Evolutionary conservation across 208 protist species (phyloP), one percentile per base, ranked within the genome.

Genomic region (Novymonas esmeraldas): DNA sequence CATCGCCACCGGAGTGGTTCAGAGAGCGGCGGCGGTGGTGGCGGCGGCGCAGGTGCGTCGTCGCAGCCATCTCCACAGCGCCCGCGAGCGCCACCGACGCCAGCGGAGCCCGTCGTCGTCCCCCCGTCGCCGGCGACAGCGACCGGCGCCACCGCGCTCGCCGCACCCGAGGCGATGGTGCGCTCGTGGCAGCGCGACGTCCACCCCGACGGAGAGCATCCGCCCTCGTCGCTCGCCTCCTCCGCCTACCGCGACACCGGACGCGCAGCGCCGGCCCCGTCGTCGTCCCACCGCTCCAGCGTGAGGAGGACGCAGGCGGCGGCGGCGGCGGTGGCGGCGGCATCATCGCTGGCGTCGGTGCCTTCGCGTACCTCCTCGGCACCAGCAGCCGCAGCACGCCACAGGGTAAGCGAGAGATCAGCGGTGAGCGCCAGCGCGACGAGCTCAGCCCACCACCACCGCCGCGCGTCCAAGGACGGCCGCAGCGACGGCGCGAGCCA

Each of bases 111-210:
- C 11, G 31, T 29, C 34, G 22, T 16, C 33, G 11, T 13, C 18
- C 39, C 39, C 24, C 24, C 38, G 39, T 61, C 55, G 16, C 2
- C 34, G 14, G 14, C 24, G 6, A 36, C 38, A 0, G 39, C 38
- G 11, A 13, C 55, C 6, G 33, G 54, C 20, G 18, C 39, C 38
- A 13, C 29, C 29, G 2, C 16, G n/a, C 2, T 9, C 33, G n/a
- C 18, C 3, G 26, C 28, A 29, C 36, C 54, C 9, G 34, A 59
- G 20, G 36, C n/a, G 11, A 33, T 22, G 18, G 38, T 61, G 55
- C 55, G 29, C 55, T 29, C 36, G 13, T 61, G 55, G 55, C 55
- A 61, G 55, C 36, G 45, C 18, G 3, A 10, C 38, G 18, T 48
- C 24, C 22, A 48, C 55, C 14, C 39, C 14, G 9, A 20, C 22